Evolutionary conservation across 2,329 filamentous ascomycete species (phyloP), one percentile per base, ranked within the genome.

Genomic region (Paraconiothyrium sp.): DNA sequence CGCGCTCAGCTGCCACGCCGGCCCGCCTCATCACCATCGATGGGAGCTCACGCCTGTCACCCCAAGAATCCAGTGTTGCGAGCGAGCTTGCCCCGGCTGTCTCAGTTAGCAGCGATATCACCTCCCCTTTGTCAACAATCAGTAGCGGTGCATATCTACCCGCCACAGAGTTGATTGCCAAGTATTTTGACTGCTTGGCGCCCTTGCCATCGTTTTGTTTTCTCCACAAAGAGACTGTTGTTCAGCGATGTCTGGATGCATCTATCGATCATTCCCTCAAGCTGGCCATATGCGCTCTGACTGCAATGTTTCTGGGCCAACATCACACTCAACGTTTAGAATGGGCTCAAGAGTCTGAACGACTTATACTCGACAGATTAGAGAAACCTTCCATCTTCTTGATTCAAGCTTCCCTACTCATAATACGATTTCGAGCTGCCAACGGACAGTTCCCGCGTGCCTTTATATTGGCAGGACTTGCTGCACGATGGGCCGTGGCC

Each of bases 361-460:
- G 34, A 4, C 49, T 41, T 27, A 52, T 52, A 34, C 35, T 52
- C 41, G 49, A 52, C 34, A 37, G 49, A 52, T 34, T 52, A 39
- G 49, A 52, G 20, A 52, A 39, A 22, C 49, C 49, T 27, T 52
- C 49, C 49, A 52, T 52, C 32, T 52, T 52, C 13, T 39, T 52
- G 49, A 52, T 52, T n/a, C 49, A 52, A 13, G 49, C 49, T 22
- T 52, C 49, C 8, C 20, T 52, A 14, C 49, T 52, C 34, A 41
- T 32, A 27, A 52, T 52, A n/a, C 34, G 49, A 4, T 52, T 52
- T 16, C 49, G 49, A 27, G 49, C 49, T 39, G 49, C 32, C 0
- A 32, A 37, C 13, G 49, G 49, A 20, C 49, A 52, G 22, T 52
- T 52, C 34, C 49, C 49, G 3, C 49, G 49, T 11, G 49, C 49